Evolutionary conservation across 306 rosid species (phyloP).

Genomic region (Prunus padus): DNA sequence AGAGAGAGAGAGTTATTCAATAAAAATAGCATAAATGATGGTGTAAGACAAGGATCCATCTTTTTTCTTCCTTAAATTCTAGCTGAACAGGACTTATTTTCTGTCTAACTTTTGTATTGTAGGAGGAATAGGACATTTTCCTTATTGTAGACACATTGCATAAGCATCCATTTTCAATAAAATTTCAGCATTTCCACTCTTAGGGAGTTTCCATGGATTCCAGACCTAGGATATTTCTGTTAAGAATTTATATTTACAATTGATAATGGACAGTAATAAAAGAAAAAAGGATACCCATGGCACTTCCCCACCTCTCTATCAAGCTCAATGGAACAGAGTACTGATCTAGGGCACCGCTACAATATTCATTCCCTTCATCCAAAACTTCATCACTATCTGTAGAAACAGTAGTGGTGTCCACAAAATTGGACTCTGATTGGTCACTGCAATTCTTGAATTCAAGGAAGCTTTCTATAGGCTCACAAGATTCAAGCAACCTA

Average conservation of each 20-base stretch:
- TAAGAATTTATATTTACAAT: not conserved
- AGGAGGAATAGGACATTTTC: not conserved
- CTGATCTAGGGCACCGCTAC: conserved; percentile 38
- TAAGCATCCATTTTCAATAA: not conserved
- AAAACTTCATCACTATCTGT: conserved; percentile 23
- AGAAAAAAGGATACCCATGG: conserved; percentile 91
- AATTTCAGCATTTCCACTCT: not conserved
- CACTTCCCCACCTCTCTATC: conserved; percentile 98
- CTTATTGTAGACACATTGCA: not conserved
- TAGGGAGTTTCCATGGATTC: not conserved
- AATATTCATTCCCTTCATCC: conserved; percentile 23
- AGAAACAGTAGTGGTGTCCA: conserved; percentile 21
- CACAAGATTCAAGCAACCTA: conserved; percentile 59
- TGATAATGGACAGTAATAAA: not conserved
- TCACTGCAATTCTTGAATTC: conserved; percentile 44
- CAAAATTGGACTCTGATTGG: conserved; percentile 30
- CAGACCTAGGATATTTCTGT: not conserved
- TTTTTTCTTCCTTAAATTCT: not conserved
- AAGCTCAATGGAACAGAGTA: conserved; percentile 67
- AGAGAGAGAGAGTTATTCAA: conserved; percentile 7
- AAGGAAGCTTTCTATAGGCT: conserved; percentile 68
- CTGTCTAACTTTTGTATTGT: not conserved
- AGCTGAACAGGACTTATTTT: not conserved
- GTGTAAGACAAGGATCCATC: not conserved
- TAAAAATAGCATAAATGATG: conserved; percentile 2